phyloP scores from a whole-genome alignment of 2,329 filamentous ascomycete species.

The Fusarium xylarioides region DNA sequence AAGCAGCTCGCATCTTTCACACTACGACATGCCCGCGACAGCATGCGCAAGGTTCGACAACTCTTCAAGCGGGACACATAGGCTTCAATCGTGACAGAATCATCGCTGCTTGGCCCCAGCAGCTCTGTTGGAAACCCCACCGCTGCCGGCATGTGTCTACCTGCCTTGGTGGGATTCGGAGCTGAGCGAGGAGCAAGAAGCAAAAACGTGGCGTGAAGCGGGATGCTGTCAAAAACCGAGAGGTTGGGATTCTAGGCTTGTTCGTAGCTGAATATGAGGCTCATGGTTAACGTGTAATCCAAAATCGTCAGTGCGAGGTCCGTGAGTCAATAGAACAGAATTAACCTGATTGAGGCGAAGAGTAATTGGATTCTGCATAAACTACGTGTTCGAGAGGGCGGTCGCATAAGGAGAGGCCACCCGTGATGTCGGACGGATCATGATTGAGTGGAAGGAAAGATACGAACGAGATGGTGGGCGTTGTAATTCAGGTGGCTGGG shows the following conservation, averaged over 20 bases:
- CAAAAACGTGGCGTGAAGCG: slow-evolving; percentile 13
- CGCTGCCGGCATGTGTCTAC: slow-evolving; percentile 15
- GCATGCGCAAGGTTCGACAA: too few relatives aligned
- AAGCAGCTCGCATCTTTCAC: too few relatives aligned
- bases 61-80: too few relatives aligned
- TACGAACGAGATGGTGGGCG: slow-evolving; percentile 23
- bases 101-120: background rate
- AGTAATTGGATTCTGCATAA: slow-evolving; percentile 17
- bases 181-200: slow-evolving; percentile 5
- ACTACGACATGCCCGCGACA: too few relatives aligned
- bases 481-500: slow-evolving; percentile 41
- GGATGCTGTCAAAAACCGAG: slow-evolving; percentile 5
- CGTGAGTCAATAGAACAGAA: background rate
- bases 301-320: background rate
- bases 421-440: slow-evolving; percentile 23
- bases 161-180: background rate
- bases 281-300: slow-evolving; percentile 10
- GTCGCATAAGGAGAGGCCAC: slow-evolving; percentile 41
- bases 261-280: slow-evolving; percentile 10
- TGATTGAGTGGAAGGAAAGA: slow-evolving; percentile 32
- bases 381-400: slow-evolving; percentile 32
- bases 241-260: slow-evolving; percentile 11
- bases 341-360: background rate
- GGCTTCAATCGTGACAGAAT: too few relatives aligned
- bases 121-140: slow-evolving; percentile 10